Base-by-base conservation (phyloP, 2,329 filamentous ascomycete species). In the Sporothrix globosa region DNA sequence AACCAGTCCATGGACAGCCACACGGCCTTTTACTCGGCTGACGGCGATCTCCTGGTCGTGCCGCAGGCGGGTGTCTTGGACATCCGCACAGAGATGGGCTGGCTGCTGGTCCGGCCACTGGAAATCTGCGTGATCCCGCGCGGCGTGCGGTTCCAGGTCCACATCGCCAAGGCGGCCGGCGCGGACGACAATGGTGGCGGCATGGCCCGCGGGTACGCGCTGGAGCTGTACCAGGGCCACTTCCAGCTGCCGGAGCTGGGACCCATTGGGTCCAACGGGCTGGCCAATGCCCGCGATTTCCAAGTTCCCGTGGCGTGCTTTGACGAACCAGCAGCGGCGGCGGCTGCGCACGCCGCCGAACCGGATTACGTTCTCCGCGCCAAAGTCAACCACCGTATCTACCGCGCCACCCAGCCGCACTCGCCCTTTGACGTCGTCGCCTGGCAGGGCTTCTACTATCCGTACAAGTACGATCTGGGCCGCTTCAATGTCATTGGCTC, bases 1-100 rank as follows among this genome's bases (percentile, higher is more conserved):
- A 92, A 91, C 24, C 90, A 87, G 78, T 88, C 90, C 77, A 97
- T 97, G 93, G 83, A 84, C 65, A 81, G 84, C n/a, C 86, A 87
- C 52, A 84, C 90, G 66, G 92, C 92, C 0, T 96, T 94, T 78
- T 96, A 95, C 83, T 94, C 91, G 3, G 90, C 92, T 0, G 92
- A 95, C 77, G 92, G 92, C 14, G 92, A 95, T 77, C 86, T 92
- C 75, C 80, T 94, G 70, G 89, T 95, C 73, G 90, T 95, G 17
- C 85, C 90, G 1, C 92, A 95, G 77, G 87, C 91, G 73, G 92
- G 92, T 2, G 84, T 85, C 17, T 81, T 95, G 52, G 91, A 94
- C 76, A 90, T 95, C 73, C 87, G 90, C 75, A 95, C 92, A 0
- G 92, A 95, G 79, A 83, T 94, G 63, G 92, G 92, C 60, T 87